Base-by-base conservation (phyloP, 345 rosid species). In the Raphanus sativus region DNA sequence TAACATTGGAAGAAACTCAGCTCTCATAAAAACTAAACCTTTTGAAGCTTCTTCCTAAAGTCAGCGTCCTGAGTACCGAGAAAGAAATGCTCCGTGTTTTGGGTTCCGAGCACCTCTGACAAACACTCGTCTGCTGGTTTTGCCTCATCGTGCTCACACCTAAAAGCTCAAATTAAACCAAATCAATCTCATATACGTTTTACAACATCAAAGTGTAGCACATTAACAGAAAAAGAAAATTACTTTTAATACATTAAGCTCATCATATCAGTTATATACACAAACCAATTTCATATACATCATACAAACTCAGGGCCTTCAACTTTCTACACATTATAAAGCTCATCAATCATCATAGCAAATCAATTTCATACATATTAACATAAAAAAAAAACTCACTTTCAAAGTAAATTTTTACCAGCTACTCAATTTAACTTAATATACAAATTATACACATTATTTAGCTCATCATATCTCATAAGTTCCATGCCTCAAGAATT, bases 11-110 rank as follows among this genome's bases (percentile, higher is more conserved):
- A 17, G 13, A 62, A 6, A 17, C 58, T 54, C 66, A 54, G 52
- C 15, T 48, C n/a, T n/a, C n/a, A n/a, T n/a, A n/a, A n/a, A 45
- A 17, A 80, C 81, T n/a, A 45, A 70, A 89, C 97, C 96, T 85
- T 83, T 75, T 80, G 87, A 68, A 95, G 85, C 84, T 87, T 89
- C 73, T 69, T 87, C 59, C 97, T 86, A 73, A 95, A 77, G 30
- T 84, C 87, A 15, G 81, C 84, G 11, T 93, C 97, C 84, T 93
- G 99, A 40, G 96, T 83, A 36, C 94, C 98, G 77, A 93, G 86
- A 75, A 91, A 90, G 81, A 92, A 95, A 74, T 95, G 97, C 69
- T 91, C 94, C 0, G 84, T 8, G 69, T 95, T 93, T 5, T 82
- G 75, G 40, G 77, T 82, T 56, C 97, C 93, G 33, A 91, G 77